Base-by-base conservation (phyloP, 345 rosid species). In the Mallotus nudiflorus region DNA sequence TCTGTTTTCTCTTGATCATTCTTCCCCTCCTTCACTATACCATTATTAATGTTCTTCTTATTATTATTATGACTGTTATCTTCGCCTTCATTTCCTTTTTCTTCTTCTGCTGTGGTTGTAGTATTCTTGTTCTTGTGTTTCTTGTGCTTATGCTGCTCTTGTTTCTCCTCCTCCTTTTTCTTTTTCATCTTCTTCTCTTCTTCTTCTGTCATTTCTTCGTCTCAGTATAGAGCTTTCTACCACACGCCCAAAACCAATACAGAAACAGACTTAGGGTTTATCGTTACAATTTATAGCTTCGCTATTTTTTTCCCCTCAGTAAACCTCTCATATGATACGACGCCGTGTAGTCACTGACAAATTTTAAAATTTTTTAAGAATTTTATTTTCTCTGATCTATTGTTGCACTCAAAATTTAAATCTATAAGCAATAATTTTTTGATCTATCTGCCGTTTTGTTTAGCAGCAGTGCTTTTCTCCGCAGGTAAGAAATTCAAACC, bases 151-250 rank as follows among this genome's bases (percentile, higher is more conserved):
- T 29, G 25, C 57, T 68, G 42, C 73, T 39, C 20, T 71, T 67
- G 59, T 60, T 25, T 19, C 70, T 46, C 64, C 66, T 62, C 46
- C 65, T 75, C 57, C 5, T 9, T 24, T 39, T 19, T 62, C 0
- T 9, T 54, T 22, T 22, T 39, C 0, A 16, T 53, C 22, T 69
- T 18, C 29, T 19, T 35, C 18, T 64, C 52, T 0, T 35, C 18
- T 14, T 51, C 73, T 42, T 33, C 71, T 50, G 31, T 9, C 66
- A 59, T 73, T 11, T 49, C 31, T 25, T 13, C 37, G 13, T 42
- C n/a, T n/a, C n/a, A n/a, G n/a, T n/a, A n/a, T n/a, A n/a, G n/a
- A n/a, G n/a, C n/a, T n/a, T n/a, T n/a, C n/a, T n/a, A n/a, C n/a
- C n/a, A n/a, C n/a, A n/a, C 42, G 35, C 40, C 8, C 31, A 57